phyloP scores from a whole-genome alignment of 1,284 basidiomycete species.

The Ceratorhiza oryzae-sativae region DNA sequence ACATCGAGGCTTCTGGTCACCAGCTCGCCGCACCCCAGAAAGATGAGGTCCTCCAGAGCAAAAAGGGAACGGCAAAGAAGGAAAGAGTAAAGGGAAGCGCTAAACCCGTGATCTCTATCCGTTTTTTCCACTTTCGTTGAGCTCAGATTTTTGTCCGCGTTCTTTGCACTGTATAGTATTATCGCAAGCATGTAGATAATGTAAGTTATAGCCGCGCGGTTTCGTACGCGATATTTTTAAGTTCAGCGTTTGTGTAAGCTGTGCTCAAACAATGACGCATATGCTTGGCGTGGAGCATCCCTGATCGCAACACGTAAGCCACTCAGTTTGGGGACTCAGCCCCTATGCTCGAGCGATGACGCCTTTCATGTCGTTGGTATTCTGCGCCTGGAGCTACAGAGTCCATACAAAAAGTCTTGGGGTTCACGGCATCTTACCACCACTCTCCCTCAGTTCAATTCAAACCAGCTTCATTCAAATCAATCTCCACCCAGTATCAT shows the following conservation, averaged over 20 bases:
- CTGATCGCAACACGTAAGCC: background rate
- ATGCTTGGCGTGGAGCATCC: constrained; percentile 14
- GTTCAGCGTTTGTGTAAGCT: background rate
- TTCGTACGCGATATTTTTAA: too few relatives aligned
- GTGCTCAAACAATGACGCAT: background rate
- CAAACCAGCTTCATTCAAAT: constrained; percentile 3
- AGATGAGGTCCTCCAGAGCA: constrained; percentile 9
- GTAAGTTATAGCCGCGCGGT: constrained; percentile 6
- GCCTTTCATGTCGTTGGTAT: background rate
- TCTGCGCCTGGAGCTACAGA: background rate
- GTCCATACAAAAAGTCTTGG: constrained; percentile 12
- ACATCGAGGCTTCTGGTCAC: constrained; percentile 78
- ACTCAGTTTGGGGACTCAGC: background rate
- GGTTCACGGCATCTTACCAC: constrained; percentile 33
- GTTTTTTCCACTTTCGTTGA: background rate
- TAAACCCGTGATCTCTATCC: background rate
- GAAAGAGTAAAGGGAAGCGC: constrained; percentile 41
- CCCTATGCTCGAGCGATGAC: constrained; percentile 9
- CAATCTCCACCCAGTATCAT: constrained; percentile 12
- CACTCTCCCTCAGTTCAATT: constrained; percentile 3
- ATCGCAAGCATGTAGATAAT: constrained; percentile 17
- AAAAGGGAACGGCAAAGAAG: constrained; percentile 35
- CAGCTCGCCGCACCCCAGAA: constrained; percentile 59
- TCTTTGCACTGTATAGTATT: background rate
- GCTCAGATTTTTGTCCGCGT: background rate